Evolutionary conservation across 1,139 yeast species (phyloP).

Genomic region (Protomyces gravidus): DNA sequence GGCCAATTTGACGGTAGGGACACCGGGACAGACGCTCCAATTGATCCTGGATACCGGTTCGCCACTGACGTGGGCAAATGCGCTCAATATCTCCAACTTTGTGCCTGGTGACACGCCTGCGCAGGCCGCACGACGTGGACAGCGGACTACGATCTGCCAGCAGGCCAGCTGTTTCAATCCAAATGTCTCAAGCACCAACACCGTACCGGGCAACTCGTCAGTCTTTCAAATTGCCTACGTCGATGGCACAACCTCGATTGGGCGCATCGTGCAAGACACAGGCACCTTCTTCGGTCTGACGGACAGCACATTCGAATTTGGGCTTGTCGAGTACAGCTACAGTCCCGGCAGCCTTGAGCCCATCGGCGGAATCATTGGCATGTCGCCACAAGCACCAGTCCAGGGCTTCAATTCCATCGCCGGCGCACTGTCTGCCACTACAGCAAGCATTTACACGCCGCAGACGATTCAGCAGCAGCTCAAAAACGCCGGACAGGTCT

Average conservation of each 20-base stretch:
- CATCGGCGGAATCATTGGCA: slow-evolving; percentile 29
- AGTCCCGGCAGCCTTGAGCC: slow-evolving; percentile 16
- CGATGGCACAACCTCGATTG: slow-evolving; percentile 26
- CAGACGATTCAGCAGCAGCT: slow-evolving; percentile 28
- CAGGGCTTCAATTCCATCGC: slow-evolving; percentile 2
- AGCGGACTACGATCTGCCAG: slow-evolving; percentile 16
- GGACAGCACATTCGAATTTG: slow-evolving; percentile 21
- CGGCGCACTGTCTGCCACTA: background rate
- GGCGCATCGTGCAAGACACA: slow-evolving; percentile 25
- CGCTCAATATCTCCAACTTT: slow-evolving; percentile 20
- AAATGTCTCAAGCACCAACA: background rate
- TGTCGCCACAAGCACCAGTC: slow-evolving; percentile 25
- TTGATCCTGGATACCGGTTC: slow-evolving; percentile 29
- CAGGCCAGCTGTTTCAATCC: slow-evolving; percentile 22
- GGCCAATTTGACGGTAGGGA: slow-evolving; percentile 21
- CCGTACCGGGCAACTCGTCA: slow-evolving; percentile 14
- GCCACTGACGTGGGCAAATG: slow-evolving; percentile 30
- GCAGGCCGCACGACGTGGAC: slow-evolving; percentile 7
- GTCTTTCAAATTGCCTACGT: slow-evolving; percentile 24
- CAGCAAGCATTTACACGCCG: slow-evolving; percentile 5
- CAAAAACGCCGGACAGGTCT: slow-evolving; percentile 14
- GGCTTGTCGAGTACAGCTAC: slow-evolving; percentile 26
- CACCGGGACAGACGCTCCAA: slow-evolving; percentile 15
- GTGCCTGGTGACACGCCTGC: slow-evolving; percentile 13
- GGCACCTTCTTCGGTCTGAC: slow-evolving; percentile 14